Percentiles rank a stretch among this genome's conserved stretches.
These are phyloP conservation scores for Dalbergia cochinchinensis DNA, from an alignment of 306 rosid species.

Conservation along the genomic window DNA sequence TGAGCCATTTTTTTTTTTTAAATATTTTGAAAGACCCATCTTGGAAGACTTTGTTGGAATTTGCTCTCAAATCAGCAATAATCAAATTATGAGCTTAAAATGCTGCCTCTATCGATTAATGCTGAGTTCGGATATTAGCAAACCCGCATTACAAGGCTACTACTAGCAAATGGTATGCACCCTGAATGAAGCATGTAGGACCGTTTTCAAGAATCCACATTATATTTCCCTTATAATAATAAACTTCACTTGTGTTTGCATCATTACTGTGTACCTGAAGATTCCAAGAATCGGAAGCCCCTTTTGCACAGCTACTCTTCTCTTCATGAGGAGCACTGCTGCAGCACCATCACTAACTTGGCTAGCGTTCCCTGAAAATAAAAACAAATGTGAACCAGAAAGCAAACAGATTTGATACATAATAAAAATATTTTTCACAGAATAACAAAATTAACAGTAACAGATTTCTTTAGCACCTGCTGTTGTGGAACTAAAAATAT, in stretches of 20 bases:
- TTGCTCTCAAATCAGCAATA: slow-evolving; percentile 7
- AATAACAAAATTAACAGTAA: too few relatives aligned
- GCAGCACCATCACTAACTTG: slow-evolving; percentile 95
- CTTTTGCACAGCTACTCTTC: slow-evolving; percentile 79
- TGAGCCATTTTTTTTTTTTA: too few relatives aligned
- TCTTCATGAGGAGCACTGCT: slow-evolving; percentile 94
- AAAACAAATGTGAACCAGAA: slow-evolving; percentile 1
- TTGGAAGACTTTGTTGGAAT: not conserved
- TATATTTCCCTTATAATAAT: not conserved
- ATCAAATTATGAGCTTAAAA: slow-evolving; percentile 13
- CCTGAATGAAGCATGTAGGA: slow-evolving; percentile 14
- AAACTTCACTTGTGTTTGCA: not conserved
- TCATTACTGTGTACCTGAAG: slow-evolving; percentile 64
- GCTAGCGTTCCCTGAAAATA: slow-evolving; percentile 84
- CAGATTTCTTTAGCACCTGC: too few relatives aligned
- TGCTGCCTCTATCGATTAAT: slow-evolving; percentile 20
- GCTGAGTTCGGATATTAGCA: slow-evolving; percentile 6
- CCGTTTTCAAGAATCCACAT: slow-evolving; percentile 15
- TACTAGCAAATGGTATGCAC: not conserved
- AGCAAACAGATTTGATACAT: slow-evolving; percentile 4
- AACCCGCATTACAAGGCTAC: slow-evolving; percentile 13
- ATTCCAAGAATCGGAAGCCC: slow-evolving; percentile 87
- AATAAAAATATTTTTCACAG: not conserved
- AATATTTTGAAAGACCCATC: not conserved
- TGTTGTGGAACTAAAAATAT: too few relatives aligned